A percentile compares a stretch with the other conserved stretches of the same genome.
Evolutionary conservation across 2,329 filamentous ascomycete species (phyloP).

Genomic region (Cladosporium sp.): DNA sequence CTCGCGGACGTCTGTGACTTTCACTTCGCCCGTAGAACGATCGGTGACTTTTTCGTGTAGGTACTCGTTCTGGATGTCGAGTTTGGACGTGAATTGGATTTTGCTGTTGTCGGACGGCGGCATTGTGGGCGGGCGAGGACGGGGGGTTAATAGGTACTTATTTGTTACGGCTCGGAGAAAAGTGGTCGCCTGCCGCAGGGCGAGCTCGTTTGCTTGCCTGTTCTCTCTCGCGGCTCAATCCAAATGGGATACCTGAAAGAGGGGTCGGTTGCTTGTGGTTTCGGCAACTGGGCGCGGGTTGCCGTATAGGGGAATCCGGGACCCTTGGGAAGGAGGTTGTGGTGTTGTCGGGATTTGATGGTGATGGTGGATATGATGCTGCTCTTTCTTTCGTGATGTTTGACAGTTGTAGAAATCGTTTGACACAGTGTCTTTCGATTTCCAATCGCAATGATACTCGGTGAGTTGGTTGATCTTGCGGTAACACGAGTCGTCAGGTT

Average conservation of each 20-base stretch:
- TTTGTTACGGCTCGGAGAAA: slow-evolving; percentile 8
- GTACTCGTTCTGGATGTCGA: slow-evolving; percentile 42
- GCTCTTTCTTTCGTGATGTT: neutral
- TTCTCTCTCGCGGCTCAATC: neutral
- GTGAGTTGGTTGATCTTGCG: neutral
- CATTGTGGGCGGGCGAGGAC: slow-evolving; percentile 3
- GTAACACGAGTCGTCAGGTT: neutral
- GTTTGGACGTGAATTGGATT: slow-evolving; percentile 40
- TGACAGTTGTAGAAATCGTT: neutral
- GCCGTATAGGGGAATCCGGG: slow-evolving; percentile 9
- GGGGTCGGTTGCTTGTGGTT: slow-evolving; percentile 7
- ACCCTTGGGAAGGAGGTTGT: neutral
- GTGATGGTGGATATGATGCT: neutral
- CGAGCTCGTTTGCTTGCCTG: neutral
- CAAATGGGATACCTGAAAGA: slow-evolving; percentile 18
- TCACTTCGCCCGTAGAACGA: slow-evolving; percentile 38
- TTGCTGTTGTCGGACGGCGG: slow-evolving; percentile 20
- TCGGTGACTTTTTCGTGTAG: slow-evolving; percentile 40
- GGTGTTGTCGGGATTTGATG: neutral
- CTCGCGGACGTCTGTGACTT: slow-evolving; percentile 38
- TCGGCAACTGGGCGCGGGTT: slow-evolving; percentile 14
- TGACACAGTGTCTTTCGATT: neutral
- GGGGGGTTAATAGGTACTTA: neutral
- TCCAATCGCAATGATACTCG: neutral
- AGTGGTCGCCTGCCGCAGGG: slow-evolving; percentile 3